Base-by-base conservation (phyloP, 2,329 filamentous ascomycete species). In the Penicillium sp. region DNA sequence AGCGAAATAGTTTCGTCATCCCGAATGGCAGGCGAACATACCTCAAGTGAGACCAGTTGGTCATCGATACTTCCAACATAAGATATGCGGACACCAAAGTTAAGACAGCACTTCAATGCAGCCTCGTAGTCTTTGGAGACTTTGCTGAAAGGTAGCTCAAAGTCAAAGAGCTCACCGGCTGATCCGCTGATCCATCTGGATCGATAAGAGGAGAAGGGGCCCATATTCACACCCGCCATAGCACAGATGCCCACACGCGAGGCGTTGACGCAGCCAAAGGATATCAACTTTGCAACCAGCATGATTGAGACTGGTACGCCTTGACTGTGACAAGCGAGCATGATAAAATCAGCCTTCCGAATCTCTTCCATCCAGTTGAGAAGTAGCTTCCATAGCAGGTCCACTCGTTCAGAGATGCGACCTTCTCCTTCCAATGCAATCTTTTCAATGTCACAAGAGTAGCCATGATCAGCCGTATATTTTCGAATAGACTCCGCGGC, bases 51-150 rank as follows among this genome's bases (percentile, higher is more conserved):
- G 13, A 99, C 92, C 2, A 99, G 79, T 71, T 99, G 94, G 70
- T 99, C 94, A 69, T 99, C 94, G 46, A 99, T 95, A 70, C 92
- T 96, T 48, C 92, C 92, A 53, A 95, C 81, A 68, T 92, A 96
- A 0, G 91, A 88, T 44, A 97, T 83, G 36, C 90, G 84, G 13
- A 89, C 89, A 11, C 92, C 91, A 63, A 90, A 87, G 14, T 86
- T 81, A 6, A 99, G 76, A 1, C 88, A 87, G 9, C 82, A 82
- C 63, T 88, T 85, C 3, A 97, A 75, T 0, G 91, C 85, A 25
- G 84, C 78, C 62, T 90, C 85, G 60, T 96, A 95, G 60, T 89
- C 84, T 63, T 87, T 86, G 0, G 90, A 92, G 11, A 96, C 89
- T 47, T 84, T 81, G 66, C 90, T 96, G 50, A 88, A 82, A 0